Evolutionary conservation across 148 eudicot genomes (phyloP).

Genomic region (Rhododendron mucronatum): DNA sequence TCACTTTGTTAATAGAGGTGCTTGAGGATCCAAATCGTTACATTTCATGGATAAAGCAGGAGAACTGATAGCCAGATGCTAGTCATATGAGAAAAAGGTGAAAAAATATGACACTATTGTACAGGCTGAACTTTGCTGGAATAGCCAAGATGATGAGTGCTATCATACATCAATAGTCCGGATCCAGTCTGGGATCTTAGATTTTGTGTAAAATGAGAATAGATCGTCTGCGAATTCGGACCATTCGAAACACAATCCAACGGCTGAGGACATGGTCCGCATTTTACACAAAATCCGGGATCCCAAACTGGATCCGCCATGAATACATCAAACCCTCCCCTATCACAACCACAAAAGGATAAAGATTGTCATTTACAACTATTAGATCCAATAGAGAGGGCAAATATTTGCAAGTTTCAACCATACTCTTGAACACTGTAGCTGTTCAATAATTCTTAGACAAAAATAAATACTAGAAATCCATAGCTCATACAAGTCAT

Average conservation of each 20-base stretch:
- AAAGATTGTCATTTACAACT: background rate
- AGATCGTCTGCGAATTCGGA: too few relatives aligned
- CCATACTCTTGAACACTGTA: background rate
- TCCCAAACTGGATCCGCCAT: too few relatives aligned
- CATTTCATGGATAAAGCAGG: background rate
- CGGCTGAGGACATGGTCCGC: too few relatives aligned
- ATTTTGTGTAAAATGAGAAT: too few relatives aligned
- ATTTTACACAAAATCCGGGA: too few relatives aligned
- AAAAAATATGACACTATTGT: background rate
- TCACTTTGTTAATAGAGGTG: too few relatives aligned
- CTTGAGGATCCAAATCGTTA: too few relatives aligned
- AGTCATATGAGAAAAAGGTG: background rate
- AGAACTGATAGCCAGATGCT: background rate
- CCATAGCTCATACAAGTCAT: background rate
- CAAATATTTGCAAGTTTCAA: background rate
- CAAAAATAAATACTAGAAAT: too few relatives aligned
- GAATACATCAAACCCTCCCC: background rate
- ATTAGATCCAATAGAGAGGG: background rate
- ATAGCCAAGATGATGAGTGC: background rate
- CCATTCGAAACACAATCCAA: too few relatives aligned
- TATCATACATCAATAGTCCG: background rate
- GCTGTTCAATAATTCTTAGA: background rate
- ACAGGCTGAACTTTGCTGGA: background rate
- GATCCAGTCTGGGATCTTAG: too few relatives aligned
- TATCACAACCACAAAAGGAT: background rate